Conservation (phyloP, 208 protist species). For the Strigomonas galati region DNA sequence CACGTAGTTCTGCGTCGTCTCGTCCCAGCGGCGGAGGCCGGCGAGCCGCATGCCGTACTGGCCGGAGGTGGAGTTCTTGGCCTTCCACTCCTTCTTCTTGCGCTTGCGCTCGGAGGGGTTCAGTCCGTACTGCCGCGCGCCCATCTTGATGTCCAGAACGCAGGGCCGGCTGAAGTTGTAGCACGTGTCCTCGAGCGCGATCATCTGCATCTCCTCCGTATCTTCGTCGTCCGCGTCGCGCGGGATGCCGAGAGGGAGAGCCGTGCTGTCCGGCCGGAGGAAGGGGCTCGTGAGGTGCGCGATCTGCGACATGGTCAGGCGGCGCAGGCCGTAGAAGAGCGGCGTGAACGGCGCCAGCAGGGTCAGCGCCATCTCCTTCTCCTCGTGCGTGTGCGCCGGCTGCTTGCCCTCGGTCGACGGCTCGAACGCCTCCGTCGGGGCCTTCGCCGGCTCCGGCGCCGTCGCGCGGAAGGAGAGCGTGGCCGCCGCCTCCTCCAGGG, state of each 20-base stretch:
- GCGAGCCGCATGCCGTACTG: slow-evolving; percentile 77
- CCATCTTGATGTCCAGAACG: slow-evolving; percentile 88
- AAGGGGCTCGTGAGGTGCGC: background rate
- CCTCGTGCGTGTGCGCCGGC: slow-evolving; percentile 4
- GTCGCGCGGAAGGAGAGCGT: no score
- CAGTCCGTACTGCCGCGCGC: slow-evolving; percentile 78
- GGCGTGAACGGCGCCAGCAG: slow-evolving; percentile 68
- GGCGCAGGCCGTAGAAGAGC: slow-evolving; percentile 57
- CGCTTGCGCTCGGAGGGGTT: slow-evolving; percentile 61
- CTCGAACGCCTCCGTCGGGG: background rate
- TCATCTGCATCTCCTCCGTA: slow-evolving; percentile 46
- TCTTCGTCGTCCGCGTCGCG: slow-evolving; percentile 6
- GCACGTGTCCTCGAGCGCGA: slow-evolving; percentile 82
- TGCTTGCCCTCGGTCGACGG: background rate
- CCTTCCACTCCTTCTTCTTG: slow-evolving; percentile 70
- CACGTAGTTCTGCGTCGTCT: slow-evolving; percentile 33
- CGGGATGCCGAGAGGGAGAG: slow-evolving; percentile 15
- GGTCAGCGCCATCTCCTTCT: slow-evolving; percentile 40
- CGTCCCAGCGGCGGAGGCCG: slow-evolving; percentile 71
- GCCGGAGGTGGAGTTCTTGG: slow-evolving; percentile 51
- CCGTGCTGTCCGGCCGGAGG: slow-evolving; percentile 15
- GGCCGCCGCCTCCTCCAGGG: no score
- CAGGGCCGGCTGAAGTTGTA: slow-evolving; percentile 67
- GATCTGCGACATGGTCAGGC: slow-evolving; percentile 21
- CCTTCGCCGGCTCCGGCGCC: background rate